phyloP scores from a whole-genome alignment of 116 monocot genomes.

The Posidonia oceanica region DNA sequence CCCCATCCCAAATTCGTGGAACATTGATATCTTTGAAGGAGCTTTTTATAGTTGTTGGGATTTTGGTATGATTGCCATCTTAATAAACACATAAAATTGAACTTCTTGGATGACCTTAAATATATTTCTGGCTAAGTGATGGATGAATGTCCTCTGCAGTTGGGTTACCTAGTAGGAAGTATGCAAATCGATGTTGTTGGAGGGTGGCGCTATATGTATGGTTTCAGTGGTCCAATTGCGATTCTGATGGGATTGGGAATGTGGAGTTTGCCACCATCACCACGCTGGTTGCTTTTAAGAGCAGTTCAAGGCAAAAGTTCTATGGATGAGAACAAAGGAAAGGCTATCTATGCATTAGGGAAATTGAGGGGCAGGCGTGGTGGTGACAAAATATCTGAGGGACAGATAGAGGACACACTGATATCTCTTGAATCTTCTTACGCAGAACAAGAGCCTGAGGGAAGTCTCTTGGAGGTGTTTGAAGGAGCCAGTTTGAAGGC shows the following conservation, averaged over 20 bases:
- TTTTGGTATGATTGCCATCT: conserved; percentile 43
- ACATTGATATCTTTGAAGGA: conserved; percentile 96
- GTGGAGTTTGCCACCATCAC: conserved; percentile 78
- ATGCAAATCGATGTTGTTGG: conserved; percentile 73
- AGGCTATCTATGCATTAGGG: conserved; percentile 35
- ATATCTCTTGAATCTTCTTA: conserved; percentile 55
- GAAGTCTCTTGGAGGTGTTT: conserved; percentile 67
- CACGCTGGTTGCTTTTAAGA: conserved; percentile 86
- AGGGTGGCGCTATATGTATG: conserved; percentile 97
- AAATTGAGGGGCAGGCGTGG: conserved; percentile 52
- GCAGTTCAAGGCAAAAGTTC: conserved; percentile 75
- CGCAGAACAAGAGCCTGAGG: conserved; percentile 47
- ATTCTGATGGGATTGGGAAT: conserved; percentile 63
- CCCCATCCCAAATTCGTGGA: conserved; percentile 90
- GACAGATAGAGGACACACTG: conserved; percentile 67
- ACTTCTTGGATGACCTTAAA: not conserved
- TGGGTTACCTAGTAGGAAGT: conserved; percentile 87
- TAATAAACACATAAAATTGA: not conserved
- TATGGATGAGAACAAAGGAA: conserved; percentile 45
- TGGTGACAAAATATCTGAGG: conserved; percentile 46
- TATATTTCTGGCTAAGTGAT: not conserved
- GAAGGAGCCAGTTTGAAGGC: conserved; percentile 95
- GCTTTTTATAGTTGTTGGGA: conserved; percentile 92
- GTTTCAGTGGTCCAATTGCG: conserved; percentile 74
- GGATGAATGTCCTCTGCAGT: conserved; percentile 25